Evolutionary conservation across 352 stramenopile species (phyloP).

Genomic region (Aphanomyces cochlioides): DNA sequence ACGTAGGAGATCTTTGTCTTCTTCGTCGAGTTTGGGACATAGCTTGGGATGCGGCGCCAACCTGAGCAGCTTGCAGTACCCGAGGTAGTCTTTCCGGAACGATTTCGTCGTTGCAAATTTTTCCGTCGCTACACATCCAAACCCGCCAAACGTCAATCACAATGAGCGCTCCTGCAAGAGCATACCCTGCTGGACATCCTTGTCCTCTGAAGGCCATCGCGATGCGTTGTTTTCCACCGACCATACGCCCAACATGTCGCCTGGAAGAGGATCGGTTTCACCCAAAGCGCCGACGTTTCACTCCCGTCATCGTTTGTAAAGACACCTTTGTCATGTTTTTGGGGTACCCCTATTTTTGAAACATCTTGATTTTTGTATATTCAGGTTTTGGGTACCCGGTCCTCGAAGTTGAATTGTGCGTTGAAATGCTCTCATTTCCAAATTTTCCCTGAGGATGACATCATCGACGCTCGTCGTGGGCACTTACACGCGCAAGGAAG

Average conservation of each 20-base stretch:
- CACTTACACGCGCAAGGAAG: constrained; percentile 80
- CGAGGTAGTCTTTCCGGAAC: constrained; percentile 61
- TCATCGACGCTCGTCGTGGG: constrained; percentile 51
- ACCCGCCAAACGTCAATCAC: neutral
- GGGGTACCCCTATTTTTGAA: no score
- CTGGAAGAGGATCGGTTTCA: constrained; percentile 16
- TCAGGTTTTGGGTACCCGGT: no score
- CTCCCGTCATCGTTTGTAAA: neutral
- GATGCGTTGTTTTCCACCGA: constrained; percentile 46
- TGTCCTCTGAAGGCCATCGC: constrained; percentile 29
- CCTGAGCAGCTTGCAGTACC: constrained; percentile 50
- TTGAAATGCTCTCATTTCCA: no score
- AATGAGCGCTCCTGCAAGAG: neutral
- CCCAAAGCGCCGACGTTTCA: neutral
- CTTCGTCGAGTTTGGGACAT: constrained; percentile 36
- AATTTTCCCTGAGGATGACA: neutral
- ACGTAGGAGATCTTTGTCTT: constrained; percentile 28
- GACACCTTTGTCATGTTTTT: no score
- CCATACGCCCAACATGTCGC: constrained; percentile 39
- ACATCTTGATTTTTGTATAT: no score
- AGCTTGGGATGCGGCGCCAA: constrained; percentile 64
- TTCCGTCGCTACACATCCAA: constrained; percentile 1
- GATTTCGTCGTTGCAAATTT: neutral
- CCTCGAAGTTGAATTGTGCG: no score
- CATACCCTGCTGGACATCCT: constrained; percentile 15